These are phyloP conservation scores for Lepidium aucheri DNA, from an alignment of 345 rosid genomes.

Conservation along the genomic window DNA sequence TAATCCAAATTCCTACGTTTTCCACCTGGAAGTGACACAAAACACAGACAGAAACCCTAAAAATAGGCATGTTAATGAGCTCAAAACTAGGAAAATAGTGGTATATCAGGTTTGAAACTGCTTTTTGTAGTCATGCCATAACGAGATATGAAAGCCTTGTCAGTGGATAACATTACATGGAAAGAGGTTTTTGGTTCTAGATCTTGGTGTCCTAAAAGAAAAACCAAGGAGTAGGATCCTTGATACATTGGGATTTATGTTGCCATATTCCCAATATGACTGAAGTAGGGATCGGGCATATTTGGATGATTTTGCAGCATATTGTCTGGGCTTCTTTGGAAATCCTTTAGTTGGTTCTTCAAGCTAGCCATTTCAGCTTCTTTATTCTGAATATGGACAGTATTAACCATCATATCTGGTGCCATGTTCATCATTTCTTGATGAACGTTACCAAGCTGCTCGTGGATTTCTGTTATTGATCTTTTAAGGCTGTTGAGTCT, in stretches of 20 bases:
- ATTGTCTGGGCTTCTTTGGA: not conserved
- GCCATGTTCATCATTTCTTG: too few species aligned
- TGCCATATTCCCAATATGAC: not conserved
- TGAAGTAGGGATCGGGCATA: too few species aligned
- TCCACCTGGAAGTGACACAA: too few species aligned
- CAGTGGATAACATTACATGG: not conserved
- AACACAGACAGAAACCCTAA: too few species aligned
- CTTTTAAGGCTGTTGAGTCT: not conserved
- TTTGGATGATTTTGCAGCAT: not conserved
- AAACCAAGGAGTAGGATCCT: not conserved
- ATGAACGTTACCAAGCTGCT: too few species aligned
- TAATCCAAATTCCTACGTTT: too few species aligned
- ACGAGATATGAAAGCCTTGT: not conserved
- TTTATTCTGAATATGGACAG: too few species aligned
- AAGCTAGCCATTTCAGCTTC: not conserved
- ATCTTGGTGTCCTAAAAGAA: not conserved
- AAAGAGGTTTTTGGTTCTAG: too few species aligned
- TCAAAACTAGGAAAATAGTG: too few species aligned
- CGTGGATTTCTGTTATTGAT: not conserved
- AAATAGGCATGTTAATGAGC: too few species aligned
- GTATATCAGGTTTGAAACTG: too few species aligned
- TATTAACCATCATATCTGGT: not conserved
- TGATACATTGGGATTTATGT: not conserved
- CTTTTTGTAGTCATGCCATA: not conserved
- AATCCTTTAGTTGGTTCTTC: not conserved